Evolutionary conservation across 2,329 filamentous ascomycete species (phyloP), one percentile per base, ranked within the genome.

Genomic region (Cyphellophora attinorum): DNA sequence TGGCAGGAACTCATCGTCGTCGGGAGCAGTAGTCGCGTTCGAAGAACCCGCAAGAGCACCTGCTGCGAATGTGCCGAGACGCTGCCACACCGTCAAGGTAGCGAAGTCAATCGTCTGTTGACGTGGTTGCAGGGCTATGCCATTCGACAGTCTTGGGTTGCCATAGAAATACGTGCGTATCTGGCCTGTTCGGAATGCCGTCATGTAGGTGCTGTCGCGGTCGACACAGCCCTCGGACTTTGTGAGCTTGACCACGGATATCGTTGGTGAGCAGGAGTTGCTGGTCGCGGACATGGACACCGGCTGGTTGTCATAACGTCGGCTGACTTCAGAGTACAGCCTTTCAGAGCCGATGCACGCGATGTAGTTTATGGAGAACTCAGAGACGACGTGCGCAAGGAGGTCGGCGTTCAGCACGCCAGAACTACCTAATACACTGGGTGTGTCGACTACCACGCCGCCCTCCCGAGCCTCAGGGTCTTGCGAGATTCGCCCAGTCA

Each of bases 91-190:
- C 2, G 75, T 69, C 25, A 95, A 57, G 6, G 78, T 74, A 39
- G 76, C 70, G 53, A 86, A 91, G 42, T 85, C 79, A 4, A 93
- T 75, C 39, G 82, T 81, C 51, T 93, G 85, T 5, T 85, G 93
- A 49, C 88, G 82, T 0, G 91, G 91, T 29, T 83, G 91, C 2
- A 98, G 66, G 0, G 84, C 81, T 38, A 81, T 74, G 42, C 76
- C 56, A 6, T 57, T 58, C 8, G 59, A 58, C 2, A 61, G 54
- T 6, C 58, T 56, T 1, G 58, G 49, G 43, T 83, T 81, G 6
- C 91, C 91, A 54, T 95, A 98, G 64, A 98, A 98, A 59, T 98
- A 98, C 49, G 88, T 81, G 46, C 82, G 81, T 34, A 95, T 86
- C 33, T 82, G 74, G 1, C 81, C 74, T 51, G 93, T 83, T 29